A percentile compares a stretch with the other conserved stretches of the same genome.
These are phyloP conservation scores for Psilocybe cyanescens DNA, from an alignment of 768 basidiomycete species.

Conservation along the genomic window DNA sequence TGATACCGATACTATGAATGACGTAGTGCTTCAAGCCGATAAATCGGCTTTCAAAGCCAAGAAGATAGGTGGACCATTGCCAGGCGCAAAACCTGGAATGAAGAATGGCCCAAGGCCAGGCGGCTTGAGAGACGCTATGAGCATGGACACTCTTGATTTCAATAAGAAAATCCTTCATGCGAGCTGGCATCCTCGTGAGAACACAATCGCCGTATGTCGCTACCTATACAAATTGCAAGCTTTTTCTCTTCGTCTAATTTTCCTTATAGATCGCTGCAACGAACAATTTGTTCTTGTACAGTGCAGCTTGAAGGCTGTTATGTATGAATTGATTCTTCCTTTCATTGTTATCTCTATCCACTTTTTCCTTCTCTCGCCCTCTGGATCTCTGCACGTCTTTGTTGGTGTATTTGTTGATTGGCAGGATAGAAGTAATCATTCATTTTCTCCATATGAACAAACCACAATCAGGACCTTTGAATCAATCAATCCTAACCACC, in stretches of 20 bases:
- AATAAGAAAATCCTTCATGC: conserved; percentile 97
- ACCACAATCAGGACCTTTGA: conserved; percentile 10
- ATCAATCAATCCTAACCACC: conserved; percentile 5
- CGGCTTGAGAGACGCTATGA: conserved; percentile 83
- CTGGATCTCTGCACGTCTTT: conserved; percentile 13
- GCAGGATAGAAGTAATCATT: conserved; percentile 26
- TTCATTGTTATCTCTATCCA: conserved; percentile 19
- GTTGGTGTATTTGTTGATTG: conserved; percentile 18
- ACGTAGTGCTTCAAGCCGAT: conserved; percentile 96
- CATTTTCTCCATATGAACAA: conserved; percentile 22
- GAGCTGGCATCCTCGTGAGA: conserved; percentile 98
- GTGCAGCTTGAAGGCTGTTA: conserved; percentile 54
- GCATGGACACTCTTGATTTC: conserved; percentile 85
- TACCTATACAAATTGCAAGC: neutral
- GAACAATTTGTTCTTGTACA: conserved; percentile 92
- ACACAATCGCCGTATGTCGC: conserved; percentile 89
- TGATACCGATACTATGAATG: conserved; percentile 85
- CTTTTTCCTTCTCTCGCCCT: conserved; percentile 18
- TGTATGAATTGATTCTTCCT: conserved; percentile 4
- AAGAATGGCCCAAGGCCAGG: conserved; percentile 81
- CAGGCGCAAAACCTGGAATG: conserved; percentile 67
- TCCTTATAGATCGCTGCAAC: conserved; percentile 85
- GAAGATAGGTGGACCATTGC: conserved; percentile 90
- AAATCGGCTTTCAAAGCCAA: conserved; percentile 99
- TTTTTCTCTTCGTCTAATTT: conserved; percentile 7